phyloP scores from a whole-genome alignment of 2,329 filamentous ascomycete genomes.

The Incumbomyces delicatus region DNA sequence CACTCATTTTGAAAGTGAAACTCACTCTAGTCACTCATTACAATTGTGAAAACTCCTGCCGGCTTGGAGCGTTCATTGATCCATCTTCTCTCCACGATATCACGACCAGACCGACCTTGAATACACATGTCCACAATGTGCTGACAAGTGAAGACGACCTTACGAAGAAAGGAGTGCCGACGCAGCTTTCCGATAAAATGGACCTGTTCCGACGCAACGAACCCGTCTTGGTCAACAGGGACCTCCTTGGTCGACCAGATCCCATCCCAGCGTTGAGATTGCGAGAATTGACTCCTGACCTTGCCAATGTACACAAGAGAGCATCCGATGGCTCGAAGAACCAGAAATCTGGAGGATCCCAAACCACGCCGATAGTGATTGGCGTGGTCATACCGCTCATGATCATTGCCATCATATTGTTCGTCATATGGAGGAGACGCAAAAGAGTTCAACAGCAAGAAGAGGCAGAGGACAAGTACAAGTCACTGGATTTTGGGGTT shows the following conservation, averaged over 20 bases:
- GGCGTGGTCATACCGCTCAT: conserved; percentile 67
- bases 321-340: conserved; percentile 9
- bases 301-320: conserved; percentile 9
- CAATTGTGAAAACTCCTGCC: conserved; percentile 5
- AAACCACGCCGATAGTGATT: conserved; percentile 57
- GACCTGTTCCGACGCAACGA: conserved; percentile 11
- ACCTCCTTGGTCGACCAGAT: conserved; percentile 14
- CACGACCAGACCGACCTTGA: conserved; percentile 7
- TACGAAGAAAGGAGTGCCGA: background rate
- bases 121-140: conserved; percentile 7
- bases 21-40: conserved; percentile 20
- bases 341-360: conserved; percentile 13
- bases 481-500: conserved; percentile 85
- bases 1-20: conserved; percentile 15
- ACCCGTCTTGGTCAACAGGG: conserved; percentile 14
- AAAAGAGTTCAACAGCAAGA: conserved; percentile 62
- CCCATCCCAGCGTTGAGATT: conserved; percentile 17
- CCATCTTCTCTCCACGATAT: conserved; percentile 9
- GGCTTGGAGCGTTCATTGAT: conserved; percentile 9
- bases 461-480: conserved; percentile 77
- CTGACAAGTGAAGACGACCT: background rate
- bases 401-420: conserved; percentile 54
- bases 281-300: conserved; percentile 12
- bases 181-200: background rate
- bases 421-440: conserved; percentile 72